phyloP scores from a whole-genome alignment of 768 basidiomycete species.

The Mrakia blollopis region DNA sequence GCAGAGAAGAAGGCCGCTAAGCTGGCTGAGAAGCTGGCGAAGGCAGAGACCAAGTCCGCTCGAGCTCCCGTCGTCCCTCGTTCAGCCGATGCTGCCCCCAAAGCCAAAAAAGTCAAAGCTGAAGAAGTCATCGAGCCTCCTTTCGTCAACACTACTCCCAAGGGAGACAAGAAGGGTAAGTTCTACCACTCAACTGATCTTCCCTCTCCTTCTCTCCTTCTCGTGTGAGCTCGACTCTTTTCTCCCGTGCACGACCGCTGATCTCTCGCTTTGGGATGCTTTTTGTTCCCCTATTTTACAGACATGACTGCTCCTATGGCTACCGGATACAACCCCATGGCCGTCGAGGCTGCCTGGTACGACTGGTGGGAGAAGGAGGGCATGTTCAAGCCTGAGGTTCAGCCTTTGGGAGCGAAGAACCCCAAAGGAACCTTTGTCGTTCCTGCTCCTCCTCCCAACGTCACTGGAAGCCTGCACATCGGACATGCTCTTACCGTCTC shows the following conservation, averaged over 20 bases:
- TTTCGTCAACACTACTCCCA: constrained; percentile 82
- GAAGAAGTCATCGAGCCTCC: constrained; percentile 60
- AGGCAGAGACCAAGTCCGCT: constrained; percentile 45
- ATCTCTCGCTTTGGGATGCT: no score
- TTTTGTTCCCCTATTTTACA: constrained; percentile 42
- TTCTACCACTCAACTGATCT: neutral
- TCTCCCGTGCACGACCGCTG: neutral
- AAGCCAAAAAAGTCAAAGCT: constrained; percentile 63
- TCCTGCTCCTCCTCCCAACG: constrained; percentile 89
- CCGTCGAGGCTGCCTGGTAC: constrained; percentile 93
- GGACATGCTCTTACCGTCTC: constrained; percentile 90
- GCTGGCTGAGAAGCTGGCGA: constrained; percentile 48
- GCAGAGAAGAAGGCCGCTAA: constrained; percentile 51
- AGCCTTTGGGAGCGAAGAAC: constrained; percentile 56
- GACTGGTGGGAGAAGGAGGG: constrained; percentile 94
- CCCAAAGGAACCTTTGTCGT: constrained; percentile 73
- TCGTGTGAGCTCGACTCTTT: neutral
- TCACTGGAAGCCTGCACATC: constrained; percentile 91
- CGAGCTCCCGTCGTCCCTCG: constrained; percentile 45
- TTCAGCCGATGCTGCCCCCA: constrained; percentile 21
- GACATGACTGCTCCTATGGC: constrained; percentile 85
- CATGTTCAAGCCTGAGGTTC: constrained; percentile 74
- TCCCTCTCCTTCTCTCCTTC: neutral
- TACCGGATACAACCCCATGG: constrained; percentile 88
- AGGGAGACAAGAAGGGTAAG: constrained; percentile 88